Base-by-base conservation (phyloP, 805 yeast species). In the Kuraishia borneana region DNA sequence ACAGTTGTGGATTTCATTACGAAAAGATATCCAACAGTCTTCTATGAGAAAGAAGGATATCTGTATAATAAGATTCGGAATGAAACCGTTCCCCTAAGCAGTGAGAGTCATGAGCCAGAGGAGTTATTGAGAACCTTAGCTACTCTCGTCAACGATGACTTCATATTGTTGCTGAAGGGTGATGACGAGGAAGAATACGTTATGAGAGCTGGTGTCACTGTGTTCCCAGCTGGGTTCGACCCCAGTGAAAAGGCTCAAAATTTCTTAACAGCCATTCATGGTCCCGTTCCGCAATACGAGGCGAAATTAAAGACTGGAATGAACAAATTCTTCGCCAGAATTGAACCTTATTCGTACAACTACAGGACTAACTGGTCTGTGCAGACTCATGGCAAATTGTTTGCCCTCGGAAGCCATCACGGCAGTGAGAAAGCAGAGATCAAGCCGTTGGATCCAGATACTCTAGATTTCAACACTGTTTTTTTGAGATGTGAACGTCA, bases 201-300 rank as follows among this genome's bases (percentile, higher is more conserved):
- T 19, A 50, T 76, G 29, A 60, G 77, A 34, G 76, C 74, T 1
- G 72, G 75, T 6, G 56, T 68, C 3, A 66, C 76, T 18, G 73
- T 76, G 6, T 78, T 77, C 43, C 84, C 89, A 1, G 73, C 79
- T 1, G 89, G 89, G 2, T 82, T 82, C 52, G 73, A 74, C 46
- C 88, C 89, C 4, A 53, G 63, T 4, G 54, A 48, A 7, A 66
- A 70, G 41, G 62, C 70, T 40, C 59, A 74, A 45, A 53, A 61
- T 43, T 74, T 79, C 2, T 53, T 82, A 26, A 69, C 82, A 0
- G 57, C 50, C 31, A 69, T 82, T 39, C 94, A 82, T 47, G 66
- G 56, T 2, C 88, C 88, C 0, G 88, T 82, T 2, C 94, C 92
- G 1, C 70, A 69, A 39, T 82, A 82, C 45, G 51, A 60, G 34